Conservation (phyloP, 805 yeast genomes). For the Kluyveromyces aestuarii region DNA sequence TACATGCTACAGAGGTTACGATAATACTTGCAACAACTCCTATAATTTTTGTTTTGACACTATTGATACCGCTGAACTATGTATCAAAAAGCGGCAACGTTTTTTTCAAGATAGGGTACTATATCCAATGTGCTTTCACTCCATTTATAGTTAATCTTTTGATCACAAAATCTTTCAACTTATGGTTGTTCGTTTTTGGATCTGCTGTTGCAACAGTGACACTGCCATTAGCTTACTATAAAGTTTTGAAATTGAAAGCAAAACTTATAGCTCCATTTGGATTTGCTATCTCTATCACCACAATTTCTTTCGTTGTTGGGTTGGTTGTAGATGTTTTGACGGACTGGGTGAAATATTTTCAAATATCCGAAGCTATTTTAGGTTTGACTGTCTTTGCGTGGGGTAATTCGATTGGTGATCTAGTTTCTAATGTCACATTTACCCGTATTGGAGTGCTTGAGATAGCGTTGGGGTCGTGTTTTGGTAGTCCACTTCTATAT, state of each 20-base stretch:
- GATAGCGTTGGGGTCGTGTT: conserved; percentile 93
- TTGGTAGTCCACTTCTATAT: conserved; percentile 84
- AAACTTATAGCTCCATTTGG: conserved; percentile 38
- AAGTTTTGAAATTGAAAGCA: not conserved
- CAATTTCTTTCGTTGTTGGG: conserved; percentile 43
- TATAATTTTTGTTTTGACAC: conserved; percentile 9
- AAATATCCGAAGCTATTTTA: conserved; percentile 65
- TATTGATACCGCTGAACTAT: conserved; percentile 12
- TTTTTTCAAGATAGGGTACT: not conserved
- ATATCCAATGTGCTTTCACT: conserved; percentile 1
- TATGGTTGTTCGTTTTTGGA: not conserved
- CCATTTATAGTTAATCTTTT: not conserved
- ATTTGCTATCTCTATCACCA: conserved; percentile 53
- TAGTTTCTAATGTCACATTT: conserved; percentile 73
- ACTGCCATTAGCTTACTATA: not conserved
- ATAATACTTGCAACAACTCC: conserved; percentile 19
- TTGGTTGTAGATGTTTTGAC: conserved; percentile 52
- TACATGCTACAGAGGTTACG: conserved; percentile 11
- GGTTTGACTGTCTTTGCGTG: conserved; percentile 86
- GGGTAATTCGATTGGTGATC: conserved; percentile 89
- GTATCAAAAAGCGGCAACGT: not conserved
- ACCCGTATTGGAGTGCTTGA: conserved; percentile 75
- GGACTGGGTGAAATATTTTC: conserved; percentile 47
- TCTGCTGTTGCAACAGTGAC: not conserved
- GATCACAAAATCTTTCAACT: not conserved